These are phyloP conservation scores for Stramenopiles sp. DNA, from an alignment of 352 stramenopile species.

Conservation along the genomic window DNA sequence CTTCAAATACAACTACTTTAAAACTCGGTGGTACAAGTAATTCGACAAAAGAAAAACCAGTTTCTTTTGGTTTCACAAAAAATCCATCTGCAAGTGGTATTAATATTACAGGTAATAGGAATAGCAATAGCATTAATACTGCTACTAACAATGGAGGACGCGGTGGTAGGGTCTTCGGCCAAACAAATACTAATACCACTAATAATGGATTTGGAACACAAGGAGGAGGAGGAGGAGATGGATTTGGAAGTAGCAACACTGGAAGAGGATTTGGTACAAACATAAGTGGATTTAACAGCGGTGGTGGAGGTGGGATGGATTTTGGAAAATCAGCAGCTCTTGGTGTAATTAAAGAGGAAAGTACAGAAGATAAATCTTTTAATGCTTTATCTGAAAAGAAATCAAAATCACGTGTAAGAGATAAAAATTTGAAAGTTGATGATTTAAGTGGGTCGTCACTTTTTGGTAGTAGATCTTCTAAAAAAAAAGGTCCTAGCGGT, in stretches of 20 bases:
- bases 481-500: no score
- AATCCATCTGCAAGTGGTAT: neutral
- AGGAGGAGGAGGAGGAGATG: no score
- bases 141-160: no score
- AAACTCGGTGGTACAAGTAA: neutral
- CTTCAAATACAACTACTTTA: neutral
- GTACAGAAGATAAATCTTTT: neutral
- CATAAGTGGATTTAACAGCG: no score
- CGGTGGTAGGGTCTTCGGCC: no score
- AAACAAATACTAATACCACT: no score
- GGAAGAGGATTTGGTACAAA: no score
- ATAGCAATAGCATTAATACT: no score
- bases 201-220: no score
- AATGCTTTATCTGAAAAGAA: neutral
- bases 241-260: no score
- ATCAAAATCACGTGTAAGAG: neutral
- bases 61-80: neutral
- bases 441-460: neutral
- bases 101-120: no score
- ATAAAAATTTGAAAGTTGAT: neutral
- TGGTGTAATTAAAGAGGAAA: neutral
- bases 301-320: no score
- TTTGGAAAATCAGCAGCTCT: neutral
- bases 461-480: neutral
- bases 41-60: neutral